Base-by-base conservation (phyloP, 2,329 filamentous ascomycete species). In the Colletotrichum chrysophilum region DNA sequence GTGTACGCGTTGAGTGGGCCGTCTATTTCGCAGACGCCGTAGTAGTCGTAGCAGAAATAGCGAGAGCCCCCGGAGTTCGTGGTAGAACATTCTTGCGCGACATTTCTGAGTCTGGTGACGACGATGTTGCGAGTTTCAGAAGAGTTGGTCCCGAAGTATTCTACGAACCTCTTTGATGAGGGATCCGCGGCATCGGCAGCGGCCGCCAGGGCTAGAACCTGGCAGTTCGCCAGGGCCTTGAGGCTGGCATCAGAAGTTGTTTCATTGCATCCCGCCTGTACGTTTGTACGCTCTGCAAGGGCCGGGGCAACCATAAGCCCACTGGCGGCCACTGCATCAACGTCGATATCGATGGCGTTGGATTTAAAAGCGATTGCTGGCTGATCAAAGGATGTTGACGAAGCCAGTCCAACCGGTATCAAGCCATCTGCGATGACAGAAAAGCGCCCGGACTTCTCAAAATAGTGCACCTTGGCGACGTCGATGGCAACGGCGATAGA, bases 1-100 rank as follows among this genome's bases (percentile, higher is more conserved):
- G 79, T 79, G 65, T 80, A 80, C 26, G 78, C 78, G 32, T 77
- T 76, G 60, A 80, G 62, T 16, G 79, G 79, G 3, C 75, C 76
- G 4, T 79, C 68, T 3, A 65, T 58, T 12, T 79, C 77, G 68
- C 78, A 80, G 10, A 79, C 5, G 32, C 52, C 32, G 66, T 78
- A 79, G 58, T 70, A 75, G 62, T 79, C 79, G 61, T 77, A 76
- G 60, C 79, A 80, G 52, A 70, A 79, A 43, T 75, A 77, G 14
- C 62, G 52, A 28, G 75, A 76, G 1, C 56, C 43, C 14, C 79
- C 78, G 8, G 76, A 76, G 32, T 78, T 52, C 2, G 77, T 70
- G 12, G 73, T 77, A n/a, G 72, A 66, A 52, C 79, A 80, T 66
- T 79, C 79, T 38, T 77, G 68, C 3, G 79, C 78, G 10, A 74